Conservation (phyloP, 106 monocot genomes). For the Allium cepa region DNA sequence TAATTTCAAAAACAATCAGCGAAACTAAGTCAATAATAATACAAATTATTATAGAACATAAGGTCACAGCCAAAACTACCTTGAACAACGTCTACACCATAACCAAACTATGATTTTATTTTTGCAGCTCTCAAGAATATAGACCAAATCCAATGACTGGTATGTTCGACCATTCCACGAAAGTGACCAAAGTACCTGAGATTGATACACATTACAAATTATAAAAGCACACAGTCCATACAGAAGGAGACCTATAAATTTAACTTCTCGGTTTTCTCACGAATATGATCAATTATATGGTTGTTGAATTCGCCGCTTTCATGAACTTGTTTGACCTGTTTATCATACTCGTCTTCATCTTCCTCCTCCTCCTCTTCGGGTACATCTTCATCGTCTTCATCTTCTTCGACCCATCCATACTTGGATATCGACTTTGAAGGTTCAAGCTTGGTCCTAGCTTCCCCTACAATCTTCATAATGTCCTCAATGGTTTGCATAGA, state of each 20-base stretch:
- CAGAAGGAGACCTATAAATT: not conserved
- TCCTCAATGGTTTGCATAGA: slow-evolving; percentile 60
- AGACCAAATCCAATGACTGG: too few species aligned
- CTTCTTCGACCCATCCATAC: slow-evolving; percentile 44
- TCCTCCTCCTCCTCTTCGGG: slow-evolving; percentile 22
- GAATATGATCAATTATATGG: slow-evolving; percentile 6
- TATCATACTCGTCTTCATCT: slow-evolving; percentile 68
- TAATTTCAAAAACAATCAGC: too few species aligned
- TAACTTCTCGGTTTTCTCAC: slow-evolving; percentile 1
- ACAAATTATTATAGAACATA: too few species aligned
- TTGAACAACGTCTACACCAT: too few species aligned
- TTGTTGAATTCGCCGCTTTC: slow-evolving; percentile 65
- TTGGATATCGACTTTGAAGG: slow-evolving; percentile 33
- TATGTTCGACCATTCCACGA: too few species aligned
- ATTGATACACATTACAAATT: too few species aligned
- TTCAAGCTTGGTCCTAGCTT: slow-evolving; percentile 49
- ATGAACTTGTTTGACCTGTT: slow-evolving; percentile 61
- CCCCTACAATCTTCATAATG: slow-evolving; percentile 64
- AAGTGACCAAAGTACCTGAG: too few species aligned
- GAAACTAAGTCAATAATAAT: too few species aligned
- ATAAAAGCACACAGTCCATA: too few species aligned
- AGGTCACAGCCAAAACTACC: too few species aligned
- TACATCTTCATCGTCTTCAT: slow-evolving; percentile 45
- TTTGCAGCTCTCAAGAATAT: too few species aligned
- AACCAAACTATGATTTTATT: too few species aligned